These are phyloP conservation scores for Bombardia bombarda DNA, from an alignment of 495 filamentous ascomycete genomes.

Conservation along the genomic window DNA sequence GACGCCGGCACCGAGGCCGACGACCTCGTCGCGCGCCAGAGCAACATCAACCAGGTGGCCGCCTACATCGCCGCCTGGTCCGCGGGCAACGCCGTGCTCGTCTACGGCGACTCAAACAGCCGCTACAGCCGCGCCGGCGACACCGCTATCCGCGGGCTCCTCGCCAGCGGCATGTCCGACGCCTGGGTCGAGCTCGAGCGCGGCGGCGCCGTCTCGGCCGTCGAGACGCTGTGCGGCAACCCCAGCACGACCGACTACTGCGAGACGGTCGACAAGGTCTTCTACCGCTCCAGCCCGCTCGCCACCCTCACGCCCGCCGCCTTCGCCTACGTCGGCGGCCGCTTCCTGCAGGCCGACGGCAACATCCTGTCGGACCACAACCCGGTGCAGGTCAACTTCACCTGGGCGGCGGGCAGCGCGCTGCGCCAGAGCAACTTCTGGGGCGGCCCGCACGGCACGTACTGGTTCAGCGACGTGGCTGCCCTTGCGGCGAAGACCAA, in stretches of 20 bases:
- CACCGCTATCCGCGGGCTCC: conserved; percentile 33
- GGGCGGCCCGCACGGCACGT: conserved; percentile 43
- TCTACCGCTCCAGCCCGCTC: conserved; percentile 45
- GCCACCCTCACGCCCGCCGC: conserved; percentile 32
- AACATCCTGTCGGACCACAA: conserved; percentile 54
- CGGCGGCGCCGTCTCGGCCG: conserved; percentile 35
- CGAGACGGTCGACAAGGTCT: conserved; percentile 57
- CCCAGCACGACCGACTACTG: conserved; percentile 41
- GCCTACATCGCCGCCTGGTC: conserved; percentile 45
- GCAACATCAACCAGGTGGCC: conserved; percentile 48
- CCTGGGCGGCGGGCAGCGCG: conserved; percentile 33
- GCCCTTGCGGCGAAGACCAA: conserved; percentile 17
- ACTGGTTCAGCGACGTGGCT: conserved; percentile 52
- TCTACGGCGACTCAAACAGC: conserved; percentile 54
- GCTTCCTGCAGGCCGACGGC: conserved; percentile 46
- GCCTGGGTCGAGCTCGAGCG: conserved; percentile 44
- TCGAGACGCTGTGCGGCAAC: conserved; percentile 41
- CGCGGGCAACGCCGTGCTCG: conserved; percentile 48
- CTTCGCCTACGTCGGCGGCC: conserved; percentile 40
- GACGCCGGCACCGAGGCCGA: conserved; percentile 47
- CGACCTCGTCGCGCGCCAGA: conserved; percentile 42
- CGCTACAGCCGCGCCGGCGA: conserved; percentile 47
- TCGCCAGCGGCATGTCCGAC: conserved; percentile 37
- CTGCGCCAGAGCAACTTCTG: conserved; percentile 41
- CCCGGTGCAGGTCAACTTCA: conserved; percentile 46